Percentiles rank a stretch among this genome's conserved stretches.
phyloP scores from a whole-genome alignment of 2,329 filamentous ascomycete genomes.

The Alternaria infectoria region DNA sequence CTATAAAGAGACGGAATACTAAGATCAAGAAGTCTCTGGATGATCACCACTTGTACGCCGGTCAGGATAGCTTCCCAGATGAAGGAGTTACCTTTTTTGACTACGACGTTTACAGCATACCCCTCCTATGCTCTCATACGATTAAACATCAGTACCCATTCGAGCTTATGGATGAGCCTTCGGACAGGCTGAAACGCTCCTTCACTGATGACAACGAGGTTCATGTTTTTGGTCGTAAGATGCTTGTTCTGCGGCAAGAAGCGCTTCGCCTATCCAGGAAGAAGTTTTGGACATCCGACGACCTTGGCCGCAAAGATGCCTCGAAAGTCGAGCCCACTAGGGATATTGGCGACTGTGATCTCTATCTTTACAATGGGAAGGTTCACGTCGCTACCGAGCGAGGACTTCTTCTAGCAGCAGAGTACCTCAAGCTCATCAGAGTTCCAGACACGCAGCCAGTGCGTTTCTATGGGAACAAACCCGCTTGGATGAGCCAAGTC shows the following conservation, averaged over 20 bases:
- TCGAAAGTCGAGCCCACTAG: neutral
- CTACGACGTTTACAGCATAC: conserved; percentile 19
- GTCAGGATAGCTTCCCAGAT: neutral
- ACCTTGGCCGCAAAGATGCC: conserved; percentile 11
- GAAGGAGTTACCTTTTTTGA: conserved; percentile 2
- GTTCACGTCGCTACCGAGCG: conserved; percentile 24
- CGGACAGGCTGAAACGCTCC: neutral
- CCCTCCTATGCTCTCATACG: conserved; percentile 15
- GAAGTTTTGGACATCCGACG: conserved; percentile 4
- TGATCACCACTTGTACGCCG: neutral
- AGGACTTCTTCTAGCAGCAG: conserved; percentile 18
- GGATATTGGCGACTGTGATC: conserved; percentile 20
- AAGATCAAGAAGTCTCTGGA: neutral
- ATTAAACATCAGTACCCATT: conserved; percentile 4
- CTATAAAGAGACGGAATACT: neutral
- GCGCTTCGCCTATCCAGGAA: neutral
- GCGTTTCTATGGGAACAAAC: conserved; percentile 23
- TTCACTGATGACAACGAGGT: neutral
- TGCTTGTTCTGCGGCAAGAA: conserved; percentile 1
- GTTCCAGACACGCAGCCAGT: conserved; percentile 22
- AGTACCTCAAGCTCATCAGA: conserved; percentile 22
- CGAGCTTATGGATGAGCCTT: neutral
- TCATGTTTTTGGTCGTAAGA: conserved; percentile 8
- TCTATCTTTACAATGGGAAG: conserved; percentile 21
- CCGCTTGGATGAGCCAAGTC: conserved; percentile 18